phyloP scores from a whole-genome alignment of 177 flowering plant genomes.

The Tripterygium wilfordii region DNA sequence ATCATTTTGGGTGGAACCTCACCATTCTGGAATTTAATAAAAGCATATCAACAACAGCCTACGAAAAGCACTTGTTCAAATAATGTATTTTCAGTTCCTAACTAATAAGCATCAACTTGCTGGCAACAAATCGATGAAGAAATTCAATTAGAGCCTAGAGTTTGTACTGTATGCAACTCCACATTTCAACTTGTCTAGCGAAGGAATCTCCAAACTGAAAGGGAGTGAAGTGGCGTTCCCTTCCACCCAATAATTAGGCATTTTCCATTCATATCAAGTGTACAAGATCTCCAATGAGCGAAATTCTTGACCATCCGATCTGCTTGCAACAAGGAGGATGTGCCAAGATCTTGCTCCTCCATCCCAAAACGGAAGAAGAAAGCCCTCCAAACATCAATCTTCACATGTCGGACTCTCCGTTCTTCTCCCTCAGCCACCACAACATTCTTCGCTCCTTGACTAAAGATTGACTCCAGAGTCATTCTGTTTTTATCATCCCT shows the following conservation, averaged over 20 bases:
- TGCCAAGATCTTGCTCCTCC: conserved; percentile 35
- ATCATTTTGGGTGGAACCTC: no score
- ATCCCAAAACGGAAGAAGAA: conserved; percentile 33
- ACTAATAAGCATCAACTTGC: no score
- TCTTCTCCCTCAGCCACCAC: conserved; percentile 44
- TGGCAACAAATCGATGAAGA: no score
- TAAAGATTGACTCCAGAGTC: conserved; percentile 3
- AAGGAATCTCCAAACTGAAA: conserved; percentile 25
- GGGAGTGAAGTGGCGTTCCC: conserved; percentile 36
- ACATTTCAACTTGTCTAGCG: no score
- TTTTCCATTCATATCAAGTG: conserved; percentile 28
- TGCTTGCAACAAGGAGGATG: conserved; percentile 32
- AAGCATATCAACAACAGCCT: no score
- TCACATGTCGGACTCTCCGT: conserved; percentile 27
- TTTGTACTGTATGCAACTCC: no score
- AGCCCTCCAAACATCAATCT: conserved; percentile 36
- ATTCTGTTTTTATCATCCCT: background rate
- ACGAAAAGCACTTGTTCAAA: no score
- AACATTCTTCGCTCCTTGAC: conserved; percentile 25
- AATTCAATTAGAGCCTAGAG: no score
- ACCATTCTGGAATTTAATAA: no score
- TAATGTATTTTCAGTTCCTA: no score
- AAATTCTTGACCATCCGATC: conserved; percentile 23
- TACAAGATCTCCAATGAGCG: conserved; percentile 23
- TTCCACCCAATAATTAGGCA: conserved; percentile 43